phyloP scores from a whole-genome alignment of 441 rosid genomes.

The Dalechampia spathulata region DNA sequence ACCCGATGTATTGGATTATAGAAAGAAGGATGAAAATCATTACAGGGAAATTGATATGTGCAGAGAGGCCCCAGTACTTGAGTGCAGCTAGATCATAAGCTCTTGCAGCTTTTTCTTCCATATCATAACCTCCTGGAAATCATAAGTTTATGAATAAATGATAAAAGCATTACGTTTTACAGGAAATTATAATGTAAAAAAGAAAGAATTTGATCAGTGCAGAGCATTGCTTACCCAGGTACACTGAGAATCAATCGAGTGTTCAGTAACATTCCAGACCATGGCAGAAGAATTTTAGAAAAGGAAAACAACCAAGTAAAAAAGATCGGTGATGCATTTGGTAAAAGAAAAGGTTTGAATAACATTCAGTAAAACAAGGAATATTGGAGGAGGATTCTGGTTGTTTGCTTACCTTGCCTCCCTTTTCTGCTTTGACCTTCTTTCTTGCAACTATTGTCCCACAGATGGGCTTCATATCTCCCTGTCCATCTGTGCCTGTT shows the following conservation, averaged over 20 bases:
- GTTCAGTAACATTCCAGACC: constrained; percentile 26
- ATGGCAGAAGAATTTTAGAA: constrained; percentile 10
- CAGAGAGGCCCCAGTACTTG: constrained; percentile 99
- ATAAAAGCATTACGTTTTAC: constrained; percentile 8
- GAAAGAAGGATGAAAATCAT: constrained; percentile 11
- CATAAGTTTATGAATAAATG: constrained; percentile 23
- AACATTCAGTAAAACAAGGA: constrained; percentile 2
- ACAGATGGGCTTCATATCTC: constrained; percentile 96
- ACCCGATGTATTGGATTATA: not conserved
- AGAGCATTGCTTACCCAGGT: constrained; percentile 49
- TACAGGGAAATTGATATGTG: constrained; percentile 93
- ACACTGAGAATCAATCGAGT: constrained; percentile 48
- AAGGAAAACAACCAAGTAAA: no score
- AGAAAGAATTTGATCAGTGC: constrained; percentile 5
- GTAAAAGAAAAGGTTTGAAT: constrained; percentile 8
- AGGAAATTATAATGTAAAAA: constrained; percentile 12
- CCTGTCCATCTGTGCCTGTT: constrained; percentile 96
- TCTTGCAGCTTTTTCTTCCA: constrained; percentile 99
- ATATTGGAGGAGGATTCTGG: not conserved
- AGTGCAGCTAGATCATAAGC: constrained; percentile 98
- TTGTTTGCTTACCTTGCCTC: constrained; percentile 66
- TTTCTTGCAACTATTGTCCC: constrained; percentile 99
- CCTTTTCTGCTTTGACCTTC: constrained; percentile 99
- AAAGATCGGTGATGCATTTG: constrained; percentile 17
- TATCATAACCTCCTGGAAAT: constrained; percentile 86